Evolutionary conservation across 2,329 filamentous ascomycete species (phyloP).

Genomic region (Knoxdaviesia proteae): DNA sequence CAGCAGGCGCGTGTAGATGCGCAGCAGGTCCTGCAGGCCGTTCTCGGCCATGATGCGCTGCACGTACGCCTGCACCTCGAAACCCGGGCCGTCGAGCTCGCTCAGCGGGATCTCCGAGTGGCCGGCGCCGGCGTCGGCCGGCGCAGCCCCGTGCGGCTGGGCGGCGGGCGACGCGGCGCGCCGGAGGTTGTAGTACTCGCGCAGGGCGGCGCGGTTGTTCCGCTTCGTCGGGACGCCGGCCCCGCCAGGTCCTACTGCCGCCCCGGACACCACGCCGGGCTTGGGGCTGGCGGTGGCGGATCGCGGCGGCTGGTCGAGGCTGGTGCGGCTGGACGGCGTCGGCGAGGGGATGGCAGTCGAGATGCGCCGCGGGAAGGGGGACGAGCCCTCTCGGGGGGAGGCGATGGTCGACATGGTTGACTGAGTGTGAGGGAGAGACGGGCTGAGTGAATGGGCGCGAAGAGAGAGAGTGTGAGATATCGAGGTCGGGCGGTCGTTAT

Average conservation of each 20-base stretch:
- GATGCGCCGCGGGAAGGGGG: slow-evolving; percentile 26
- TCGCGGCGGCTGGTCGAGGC: slow-evolving; percentile 37
- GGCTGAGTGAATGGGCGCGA: background rate
- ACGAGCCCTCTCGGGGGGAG: slow-evolving; percentile 34
- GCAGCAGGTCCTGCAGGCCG: slow-evolving; percentile 46
- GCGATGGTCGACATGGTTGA: slow-evolving; percentile 41
- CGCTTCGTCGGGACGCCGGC: slow-evolving; percentile 18
- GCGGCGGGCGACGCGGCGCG: slow-evolving; percentile 14
- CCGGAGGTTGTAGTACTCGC: slow-evolving; percentile 79
- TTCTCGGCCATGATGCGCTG: slow-evolving; percentile 36
- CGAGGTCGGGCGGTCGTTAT: background rate
- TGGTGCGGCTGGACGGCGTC: slow-evolving; percentile 55
- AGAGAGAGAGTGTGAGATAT: background rate
- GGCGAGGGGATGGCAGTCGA: slow-evolving; percentile 27
- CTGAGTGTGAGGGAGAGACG: slow-evolving; percentile 1
- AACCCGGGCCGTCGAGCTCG: slow-evolving; percentile 54
- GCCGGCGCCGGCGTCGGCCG: slow-evolving; percentile 1
- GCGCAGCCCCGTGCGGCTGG: background rate
- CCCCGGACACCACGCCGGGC: slow-evolving; percentile 5
- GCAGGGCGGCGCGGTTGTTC: slow-evolving; percentile 65
- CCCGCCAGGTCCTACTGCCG: no score
- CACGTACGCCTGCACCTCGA: slow-evolving; percentile 53
- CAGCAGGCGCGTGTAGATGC: slow-evolving; percentile 49
- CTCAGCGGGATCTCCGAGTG: slow-evolving; percentile 38
- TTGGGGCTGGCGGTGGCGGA: slow-evolving; percentile 36